Base-by-base conservation (phyloP, 2,329 filamentous ascomycete genomes). In the Hansfordia pulvinata region DNA sequence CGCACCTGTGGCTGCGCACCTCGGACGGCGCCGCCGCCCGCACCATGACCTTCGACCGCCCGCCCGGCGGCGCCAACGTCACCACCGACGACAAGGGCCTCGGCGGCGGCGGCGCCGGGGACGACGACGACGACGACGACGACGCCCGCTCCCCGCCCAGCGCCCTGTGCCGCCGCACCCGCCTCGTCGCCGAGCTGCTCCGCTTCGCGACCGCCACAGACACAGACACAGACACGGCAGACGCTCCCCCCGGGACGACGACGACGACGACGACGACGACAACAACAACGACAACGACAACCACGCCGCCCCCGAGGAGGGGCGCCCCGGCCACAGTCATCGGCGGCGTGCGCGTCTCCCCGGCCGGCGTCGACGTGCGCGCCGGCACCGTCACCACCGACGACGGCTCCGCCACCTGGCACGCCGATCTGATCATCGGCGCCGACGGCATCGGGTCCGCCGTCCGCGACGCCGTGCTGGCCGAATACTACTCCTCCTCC, bases 371-470 rank as follows among this genome's bases (percentile, higher is more conserved):
- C 16, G 37, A 43, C 19, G 19, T 30, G 5, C 24, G 23, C 14
- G 36, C 35, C 8, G 36, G 39, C 6, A 36, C 34, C 17, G 31
- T 40, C 13, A 35, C 35, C 21, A 35, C 35, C 3, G 31, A 35
- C n/a, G 34, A 40, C 19, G 40, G 34, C 16, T 30, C 20, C 15
- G 23, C 29, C 13, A n/a, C n/a, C n/a, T 36, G 34, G 19, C 28
- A 37, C 20, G 38, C 34, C 11, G 38, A 42, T 26, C 17, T 43
- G 8, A 37, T 43, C 10, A 20, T 43, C 19, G 39, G 39, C 2
- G 39, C 40, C 11, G 39, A 43, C 19, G 39, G 39, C n/a, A 42
- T 43, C 20, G 27, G 42, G 18, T 39, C 37, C 2, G 18, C 34
- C 3, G 39, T 28, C 25, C 28, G 39, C 19, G 26, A 22, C 8